phyloP scores from a whole-genome alignment of 805 yeast genomes.

The Barnettozyma pratensis region DNA sequence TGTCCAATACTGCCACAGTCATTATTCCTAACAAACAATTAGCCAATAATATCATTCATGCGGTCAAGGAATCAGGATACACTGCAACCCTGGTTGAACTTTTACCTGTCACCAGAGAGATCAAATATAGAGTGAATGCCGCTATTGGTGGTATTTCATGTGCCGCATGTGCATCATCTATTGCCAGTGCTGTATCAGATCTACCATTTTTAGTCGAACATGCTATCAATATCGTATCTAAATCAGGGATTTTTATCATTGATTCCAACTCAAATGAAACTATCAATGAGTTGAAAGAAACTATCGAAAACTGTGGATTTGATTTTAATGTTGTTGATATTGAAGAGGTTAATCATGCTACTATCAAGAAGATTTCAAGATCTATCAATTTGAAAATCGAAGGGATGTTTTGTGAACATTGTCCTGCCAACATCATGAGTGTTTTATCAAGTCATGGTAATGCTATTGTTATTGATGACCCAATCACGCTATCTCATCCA shows the following conservation, averaged over 20 bases:
- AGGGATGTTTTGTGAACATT: conserved; percentile 69
- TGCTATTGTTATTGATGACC: conserved; percentile 50
- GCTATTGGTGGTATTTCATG: conserved; percentile 73
- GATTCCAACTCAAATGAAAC: conserved; percentile 34
- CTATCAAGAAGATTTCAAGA: conserved; percentile 46
- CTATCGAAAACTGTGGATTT: conserved; percentile 64
- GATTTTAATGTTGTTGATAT: conserved; percentile 46
- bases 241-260: conserved; percentile 57
- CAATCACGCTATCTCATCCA: conserved; percentile 51
- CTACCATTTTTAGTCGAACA: conserved; percentile 49
- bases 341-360: conserved; percentile 40
- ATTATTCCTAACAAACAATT: conserved; percentile 47
- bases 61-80: conserved; percentile 42
- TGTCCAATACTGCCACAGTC: conserved; percentile 48
- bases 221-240: conserved; percentile 53
- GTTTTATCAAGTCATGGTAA: conserved; percentile 50
- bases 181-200: conserved; percentile 40
- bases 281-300: conserved; percentile 38
- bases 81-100: conserved; percentile 52
- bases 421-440: conserved; percentile 53
- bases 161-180: conserved; percentile 61
- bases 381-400: conserved; percentile 49
- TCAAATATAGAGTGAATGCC: conserved; percentile 49
- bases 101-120: conserved; percentile 48
- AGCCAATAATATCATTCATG: conserved; percentile 43